A percentile compares a stretch with the other conserved stretches of the same genome.
phyloP scores from a whole-genome alignment of 2,329 filamentous ascomycete species.

The Aspergillus sp. region DNA sequence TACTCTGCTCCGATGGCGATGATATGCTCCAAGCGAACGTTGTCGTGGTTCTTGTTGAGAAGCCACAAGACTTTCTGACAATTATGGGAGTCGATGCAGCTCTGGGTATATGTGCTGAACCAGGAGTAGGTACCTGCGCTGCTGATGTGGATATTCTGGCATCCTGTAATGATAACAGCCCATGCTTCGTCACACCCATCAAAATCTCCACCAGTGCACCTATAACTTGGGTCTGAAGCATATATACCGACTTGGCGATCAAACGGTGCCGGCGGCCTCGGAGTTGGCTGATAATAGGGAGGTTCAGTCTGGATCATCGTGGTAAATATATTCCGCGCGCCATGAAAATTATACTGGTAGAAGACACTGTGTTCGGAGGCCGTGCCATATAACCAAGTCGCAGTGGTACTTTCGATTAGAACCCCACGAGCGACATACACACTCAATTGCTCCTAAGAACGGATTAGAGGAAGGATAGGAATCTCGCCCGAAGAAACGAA shows the following conservation, averaged over 20 bases:
- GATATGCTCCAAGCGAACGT: slow-evolving; percentile 14
- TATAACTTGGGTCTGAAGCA: slow-evolving; percentile 6
- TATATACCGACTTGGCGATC: slow-evolving; percentile 4
- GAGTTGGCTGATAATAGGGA: slow-evolving; percentile 14
- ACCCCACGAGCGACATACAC: slow-evolving; percentile 13
- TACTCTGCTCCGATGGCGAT: slow-evolving; percentile 12
- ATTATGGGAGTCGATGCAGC: slow-evolving; percentile 12
- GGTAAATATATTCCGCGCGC: slow-evolving; percentile 13
- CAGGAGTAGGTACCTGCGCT: slow-evolving; percentile 14
- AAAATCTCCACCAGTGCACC: background rate
- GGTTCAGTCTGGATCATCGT: slow-evolving; percentile 13
- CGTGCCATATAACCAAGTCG: slow-evolving; percentile 16
- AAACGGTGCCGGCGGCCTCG: slow-evolving; percentile 11
- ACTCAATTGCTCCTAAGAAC: background rate
- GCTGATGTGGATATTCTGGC: slow-evolving; percentile 11
- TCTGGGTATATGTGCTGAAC: slow-evolving; percentile 17
- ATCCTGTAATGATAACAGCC: slow-evolving; percentile 11
- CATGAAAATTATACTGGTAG: slow-evolving; percentile 16
- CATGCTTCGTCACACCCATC: slow-evolving; percentile 13
- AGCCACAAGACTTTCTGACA: slow-evolving; percentile 11
- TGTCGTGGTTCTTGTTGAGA: slow-evolving; percentile 8
- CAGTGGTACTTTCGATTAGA: slow-evolving; percentile 9
- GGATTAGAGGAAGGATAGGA: background rate
- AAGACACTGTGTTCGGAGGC: slow-evolving; percentile 13
- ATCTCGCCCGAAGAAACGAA: background rate